Evolutionary conservation across 1,284 basidiomycete species (phyloP).

Genomic region (Ganoderma leucocontextum): DNA sequence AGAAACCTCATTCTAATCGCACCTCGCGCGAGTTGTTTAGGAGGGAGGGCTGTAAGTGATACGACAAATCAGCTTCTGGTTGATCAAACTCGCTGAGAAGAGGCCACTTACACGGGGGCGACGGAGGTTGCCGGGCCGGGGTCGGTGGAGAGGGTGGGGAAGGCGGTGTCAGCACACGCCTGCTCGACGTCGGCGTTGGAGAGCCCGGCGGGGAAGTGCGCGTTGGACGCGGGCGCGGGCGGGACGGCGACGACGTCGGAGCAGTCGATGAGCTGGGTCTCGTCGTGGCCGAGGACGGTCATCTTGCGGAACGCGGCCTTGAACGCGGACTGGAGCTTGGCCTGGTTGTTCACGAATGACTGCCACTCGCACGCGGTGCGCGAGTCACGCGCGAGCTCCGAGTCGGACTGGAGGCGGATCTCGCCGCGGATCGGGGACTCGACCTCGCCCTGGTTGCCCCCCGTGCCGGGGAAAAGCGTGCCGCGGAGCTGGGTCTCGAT

Average conservation of each 20-base stretch:
- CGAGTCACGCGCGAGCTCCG: constrained; percentile 35
- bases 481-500: constrained; percentile 38
- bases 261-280: constrained; percentile 37
- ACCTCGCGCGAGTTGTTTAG: constrained; percentile 14
- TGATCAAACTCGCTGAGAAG: not conserved
- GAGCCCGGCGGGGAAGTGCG: constrained; percentile 40
- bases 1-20: constrained; percentile 2
- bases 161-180: constrained; percentile 35
- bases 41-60: constrained; percentile 27
- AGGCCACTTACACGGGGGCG: constrained; percentile 39
- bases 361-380: constrained; percentile 45
- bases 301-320: constrained; percentile 44
- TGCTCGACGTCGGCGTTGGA: constrained; percentile 38
- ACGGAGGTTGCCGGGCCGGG: constrained; percentile 42
- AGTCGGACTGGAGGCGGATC: constrained; percentile 43
- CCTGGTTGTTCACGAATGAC: constrained; percentile 43
- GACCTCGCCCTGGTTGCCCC: constrained; percentile 35
- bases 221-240: constrained; percentile 26
- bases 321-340: constrained; percentile 40
- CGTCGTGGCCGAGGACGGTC: constrained; percentile 43
- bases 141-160: constrained; percentile 43
- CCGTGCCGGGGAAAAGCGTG: constrained; percentile 38
- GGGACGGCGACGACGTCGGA: constrained; percentile 39
- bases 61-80: not conserved
- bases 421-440: constrained; percentile 36